Evolutionary conservation across 352 stramenopile genomes (phyloP).

Genomic region (Thalassiosira mediterranea): DNA sequence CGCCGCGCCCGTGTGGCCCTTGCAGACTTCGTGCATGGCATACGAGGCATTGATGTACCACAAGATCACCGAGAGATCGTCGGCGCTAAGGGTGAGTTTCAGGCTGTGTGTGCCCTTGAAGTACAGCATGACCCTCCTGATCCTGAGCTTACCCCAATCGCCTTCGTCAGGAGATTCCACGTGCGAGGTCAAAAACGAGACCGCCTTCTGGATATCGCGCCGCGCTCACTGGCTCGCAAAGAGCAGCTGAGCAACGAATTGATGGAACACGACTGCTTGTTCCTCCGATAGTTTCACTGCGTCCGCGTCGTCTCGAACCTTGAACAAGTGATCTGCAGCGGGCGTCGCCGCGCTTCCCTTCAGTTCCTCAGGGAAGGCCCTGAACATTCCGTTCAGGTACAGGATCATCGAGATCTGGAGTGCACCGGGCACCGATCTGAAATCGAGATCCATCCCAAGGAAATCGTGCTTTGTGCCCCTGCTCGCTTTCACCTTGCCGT

Average conservation of each 20-base stretch:
- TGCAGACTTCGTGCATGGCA: conserved; percentile 2
- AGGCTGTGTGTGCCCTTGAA: conserved; percentile 19
- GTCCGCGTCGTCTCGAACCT: conserved; percentile 13
- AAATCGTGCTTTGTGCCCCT: conserved; percentile 41
- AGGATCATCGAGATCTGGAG: conserved; percentile 29
- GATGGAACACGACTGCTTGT: conserved; percentile 18
- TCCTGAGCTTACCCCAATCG: conserved; percentile 44
- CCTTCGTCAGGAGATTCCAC: conserved; percentile 41
- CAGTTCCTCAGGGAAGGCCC: conserved; percentile 17
- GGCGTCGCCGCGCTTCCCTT: conserved; percentile 1
- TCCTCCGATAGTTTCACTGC: conserved; percentile 10
- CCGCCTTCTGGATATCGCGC: conserved; percentile 30
- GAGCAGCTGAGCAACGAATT: conserved; percentile 27
- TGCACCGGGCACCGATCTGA: conserved; percentile 2
- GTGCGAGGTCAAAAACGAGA: conserved; percentile 48
- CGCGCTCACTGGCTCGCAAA: conserved; percentile 30
- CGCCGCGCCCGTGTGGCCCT: background rate
- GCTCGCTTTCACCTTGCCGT: conserved; percentile 21
- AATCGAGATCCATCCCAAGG: conserved; percentile 50
- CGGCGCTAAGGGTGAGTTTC: conserved; percentile 9
- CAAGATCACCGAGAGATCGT: conserved; percentile 1
- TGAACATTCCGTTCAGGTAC: conserved; percentile 34
- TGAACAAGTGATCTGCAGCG: conserved; percentile 19
- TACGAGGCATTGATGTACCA: conserved; percentile 13
- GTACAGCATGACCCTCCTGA: conserved; percentile 39